Base-by-base conservation (phyloP, 306 rosid species). In the Corylus avellana region DNA sequence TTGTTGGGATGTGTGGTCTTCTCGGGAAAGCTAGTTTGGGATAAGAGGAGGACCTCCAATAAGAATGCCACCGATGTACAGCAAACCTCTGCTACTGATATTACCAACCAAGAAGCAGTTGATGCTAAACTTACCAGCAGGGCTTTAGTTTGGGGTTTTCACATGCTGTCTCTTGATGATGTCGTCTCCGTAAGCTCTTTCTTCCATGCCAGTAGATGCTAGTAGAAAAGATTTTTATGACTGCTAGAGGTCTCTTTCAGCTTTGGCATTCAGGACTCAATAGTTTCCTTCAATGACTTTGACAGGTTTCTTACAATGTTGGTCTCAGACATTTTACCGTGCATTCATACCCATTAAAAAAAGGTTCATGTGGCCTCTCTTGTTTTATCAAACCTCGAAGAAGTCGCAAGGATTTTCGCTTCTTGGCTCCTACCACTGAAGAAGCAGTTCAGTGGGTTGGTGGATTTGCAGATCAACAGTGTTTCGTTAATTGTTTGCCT, bases 391-490 rank as follows among this genome's bases (percentile, higher is more conserved):
- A 90, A 84, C 68, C 98, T 37, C 82, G 76, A 80, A 89, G 99
- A 84, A 85, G 80, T 82, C 87, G 84, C 73, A 95, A 88, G 84
- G 98, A 95, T 85, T 90, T 85, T 58, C 93, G 96, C 50, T 95
- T 91, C 89, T 78, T 87, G 79, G 97, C 99, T 73, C 86, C 98
- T 81, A 91, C 80, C 49, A 55, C 83, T 35, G 99, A 95, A 70
- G 99, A 95, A 84, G 99, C 99, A 58, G 76, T 95, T 84, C 97
- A 89, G 58, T 95, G 99, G 99, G 97, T 95, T 85, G 97, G 94
- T 51, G 98, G 94, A 62, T 90, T 93, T 90, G 99, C 99, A 14
- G 99, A 95, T 86, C 99, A 95, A 82, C 96, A 93, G 54, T 95
- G 99, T 82, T 91, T 85, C 6, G 85, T 95, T 75, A 91, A 95